A percentile compares a stretch with the other conserved stretches of the same genome.
Evolutionary conservation across 1,284 basidiomycete genomes (phyloP).

Genomic region (Sphaerobolus stellatus): DNA sequence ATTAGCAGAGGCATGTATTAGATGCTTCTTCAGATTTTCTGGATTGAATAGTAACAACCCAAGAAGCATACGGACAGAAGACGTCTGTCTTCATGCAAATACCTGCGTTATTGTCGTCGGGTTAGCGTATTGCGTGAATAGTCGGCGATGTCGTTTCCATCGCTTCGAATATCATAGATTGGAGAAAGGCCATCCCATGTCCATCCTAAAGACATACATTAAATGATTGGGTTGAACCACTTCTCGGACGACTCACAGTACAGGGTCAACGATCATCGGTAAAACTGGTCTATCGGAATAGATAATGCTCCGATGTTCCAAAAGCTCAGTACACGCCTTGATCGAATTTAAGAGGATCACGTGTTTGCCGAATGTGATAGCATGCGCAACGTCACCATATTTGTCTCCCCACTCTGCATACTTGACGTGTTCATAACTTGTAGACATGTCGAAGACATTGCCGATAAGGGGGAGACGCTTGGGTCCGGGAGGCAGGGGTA

Average conservation of each 20-base stretch:
- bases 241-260: neutral
- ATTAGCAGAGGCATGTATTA: neutral
- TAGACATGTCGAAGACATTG: too few species aligned
- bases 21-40: neutral
- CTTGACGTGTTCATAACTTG: too few species aligned
- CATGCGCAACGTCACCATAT: conserved; percentile 22
- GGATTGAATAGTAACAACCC: neutral
- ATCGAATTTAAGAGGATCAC: conserved; percentile 5
- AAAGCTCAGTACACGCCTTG: neutral
- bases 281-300: conserved; percentile 8
- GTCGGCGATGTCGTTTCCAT: conserved; percentile 23
- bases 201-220: conserved; percentile 17
- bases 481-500: too few species aligned
- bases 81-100: neutral
- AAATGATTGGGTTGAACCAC: neutral
- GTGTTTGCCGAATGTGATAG: neutral
- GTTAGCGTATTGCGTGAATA: conserved; percentile 20
- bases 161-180: conserved; percentile 21
- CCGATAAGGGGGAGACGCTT: too few species aligned
- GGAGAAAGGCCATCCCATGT: conserved; percentile 22
- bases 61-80: neutral
- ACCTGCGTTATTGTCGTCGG: neutral
- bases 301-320: conserved; percentile 6
- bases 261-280: conserved; percentile 1
- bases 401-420: conserved; percentile 41